phyloP scores from a whole-genome alignment of 108 stramenopile species.

The Fragilaria crotonensis region DNA sequence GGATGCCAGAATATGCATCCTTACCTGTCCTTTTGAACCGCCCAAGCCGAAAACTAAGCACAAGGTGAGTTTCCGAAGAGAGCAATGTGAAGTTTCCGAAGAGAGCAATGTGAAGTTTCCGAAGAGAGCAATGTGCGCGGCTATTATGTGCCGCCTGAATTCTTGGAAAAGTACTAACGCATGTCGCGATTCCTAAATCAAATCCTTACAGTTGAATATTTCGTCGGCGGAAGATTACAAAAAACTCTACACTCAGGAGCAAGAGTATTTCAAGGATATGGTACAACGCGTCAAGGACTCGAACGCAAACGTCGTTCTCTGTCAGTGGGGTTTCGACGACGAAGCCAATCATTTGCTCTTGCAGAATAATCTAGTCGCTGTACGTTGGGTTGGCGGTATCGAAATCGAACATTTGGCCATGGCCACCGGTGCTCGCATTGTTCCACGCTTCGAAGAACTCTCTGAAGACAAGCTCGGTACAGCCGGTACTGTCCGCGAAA shows the following conservation, averaged over 20 bases:
- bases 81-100: constrained; percentile 95
- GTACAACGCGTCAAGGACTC: constrained; percentile 96
- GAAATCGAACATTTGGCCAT: constrained; percentile 99
- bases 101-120: constrained; percentile 97
- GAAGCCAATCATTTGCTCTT: constrained; percentile 97
- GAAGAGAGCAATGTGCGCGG: not conserved
- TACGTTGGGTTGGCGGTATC: constrained; percentile 98
- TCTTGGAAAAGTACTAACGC: too few relatives aligned
- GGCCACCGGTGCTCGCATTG: constrained; percentile 98
- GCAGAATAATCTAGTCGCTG: constrained; percentile 88
- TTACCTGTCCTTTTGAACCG: constrained; percentile 86
- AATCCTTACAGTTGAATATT: too few relatives aligned
- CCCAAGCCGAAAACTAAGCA: constrained; percentile 96
- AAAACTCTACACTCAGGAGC: constrained; percentile 59
- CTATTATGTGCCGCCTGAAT: too few relatives aligned
- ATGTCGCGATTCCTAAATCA: too few relatives aligned
- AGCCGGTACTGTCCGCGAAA: constrained; percentile 90
- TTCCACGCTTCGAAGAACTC: constrained; percentile 94
- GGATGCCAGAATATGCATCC: constrained; percentile 86
- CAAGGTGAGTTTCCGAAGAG: constrained; percentile 99
- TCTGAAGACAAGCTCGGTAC: constrained; percentile 91
- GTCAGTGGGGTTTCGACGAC: constrained; percentile 99
- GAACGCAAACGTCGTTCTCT: constrained; percentile 95
- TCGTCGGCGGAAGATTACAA: not conserved
- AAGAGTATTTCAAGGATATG: constrained; percentile 97